Evolutionary conservation across 176 grass and related monocot species (phyloP), one percentile per base, ranked within the genome.

Genomic region (Secale cereale): DNA sequence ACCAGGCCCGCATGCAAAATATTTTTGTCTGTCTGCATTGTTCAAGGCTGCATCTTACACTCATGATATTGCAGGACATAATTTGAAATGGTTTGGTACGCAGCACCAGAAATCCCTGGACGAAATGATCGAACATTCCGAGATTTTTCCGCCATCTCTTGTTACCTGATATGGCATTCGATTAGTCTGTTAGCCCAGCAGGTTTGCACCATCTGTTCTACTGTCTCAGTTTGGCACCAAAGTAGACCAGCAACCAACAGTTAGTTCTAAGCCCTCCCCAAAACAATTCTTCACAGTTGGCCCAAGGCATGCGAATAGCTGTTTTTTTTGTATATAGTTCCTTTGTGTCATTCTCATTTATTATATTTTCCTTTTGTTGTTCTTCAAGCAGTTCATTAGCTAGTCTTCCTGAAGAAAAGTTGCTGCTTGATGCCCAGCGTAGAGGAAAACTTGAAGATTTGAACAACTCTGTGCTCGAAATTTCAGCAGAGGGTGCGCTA

Each of bases 371-470:
- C 40, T 37, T 29, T 35, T 70, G 22, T 77, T 67, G 10, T 56
- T 57, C 68, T 66, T 43, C 52, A 37, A 79, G 15, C 86, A 97
- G 92, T 87, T 86, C 74, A 25, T 15, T 97, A 37, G 90, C 69
- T 33, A 82, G 43, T 62, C 92, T 97, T 76, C 78, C 92, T 20
- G 86, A 40, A 40, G 2, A 40, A 40, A 10, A 40, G 37, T 10
- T 40, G 37, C 37, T 40, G 37, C 37, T 40, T 2, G 37, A 40
- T 40, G 37, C 37, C 37, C 37, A 40, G 37, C 9, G 0, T 40
- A 40, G 2, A 40, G 8, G 37, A 40, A 40, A 40, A 0, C 37
- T 40, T 40, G 37, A 40, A 40, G 37, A 40, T 40, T 40, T 40
- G 37, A 2, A 40, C 37, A 40, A 40, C 2, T 40, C 37, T 40